phyloP scores from a whole-genome alignment of 345 rosid species.

The Eucalyptus paniculata region DNA sequence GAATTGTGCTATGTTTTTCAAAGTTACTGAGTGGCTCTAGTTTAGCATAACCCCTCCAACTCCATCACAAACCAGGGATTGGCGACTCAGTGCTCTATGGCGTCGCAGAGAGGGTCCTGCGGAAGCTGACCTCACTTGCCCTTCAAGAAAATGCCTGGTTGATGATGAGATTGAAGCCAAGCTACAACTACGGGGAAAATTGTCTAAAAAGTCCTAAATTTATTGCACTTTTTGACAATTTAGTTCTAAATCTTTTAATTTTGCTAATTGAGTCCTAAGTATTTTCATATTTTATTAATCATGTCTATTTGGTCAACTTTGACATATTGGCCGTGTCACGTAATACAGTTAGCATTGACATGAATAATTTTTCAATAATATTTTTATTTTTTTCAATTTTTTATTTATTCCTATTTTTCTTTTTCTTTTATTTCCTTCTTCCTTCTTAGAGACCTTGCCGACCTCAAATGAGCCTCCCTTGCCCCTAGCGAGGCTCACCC shows the following conservation, averaged over 20 bases:
- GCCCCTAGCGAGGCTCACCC: not conserved
- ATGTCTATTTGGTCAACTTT: rapidly evolving
- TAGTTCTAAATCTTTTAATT: too few species aligned
- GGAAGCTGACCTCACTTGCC: not conserved
- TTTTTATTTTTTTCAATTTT: too few species aligned
- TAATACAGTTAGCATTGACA: rapidly evolving
- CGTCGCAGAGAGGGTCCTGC: not conserved
- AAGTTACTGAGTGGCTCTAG: not conserved
- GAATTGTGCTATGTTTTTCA: not conserved
- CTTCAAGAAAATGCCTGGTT: not conserved
- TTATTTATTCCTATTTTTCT: too few species aligned
- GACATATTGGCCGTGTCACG: rapidly evolving
- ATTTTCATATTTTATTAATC: too few species aligned
- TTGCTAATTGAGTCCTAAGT: rapidly evolving
- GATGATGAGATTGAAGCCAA: not conserved
- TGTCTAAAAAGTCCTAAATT: rapidly evolving
- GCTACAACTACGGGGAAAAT: too few species aligned
- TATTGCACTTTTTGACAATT: rapidly evolving
- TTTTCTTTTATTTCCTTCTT: too few species aligned
- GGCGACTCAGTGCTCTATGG: not conserved
- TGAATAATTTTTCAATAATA: too few species aligned
- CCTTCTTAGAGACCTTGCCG: too few species aligned
- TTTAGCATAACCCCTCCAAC: not conserved
- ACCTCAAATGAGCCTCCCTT: rapidly evolving
- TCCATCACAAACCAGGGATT: not conserved